Conservation (phyloP, 495 filamentous ascomycete genomes). For the Penicillium arizonense region DNA sequence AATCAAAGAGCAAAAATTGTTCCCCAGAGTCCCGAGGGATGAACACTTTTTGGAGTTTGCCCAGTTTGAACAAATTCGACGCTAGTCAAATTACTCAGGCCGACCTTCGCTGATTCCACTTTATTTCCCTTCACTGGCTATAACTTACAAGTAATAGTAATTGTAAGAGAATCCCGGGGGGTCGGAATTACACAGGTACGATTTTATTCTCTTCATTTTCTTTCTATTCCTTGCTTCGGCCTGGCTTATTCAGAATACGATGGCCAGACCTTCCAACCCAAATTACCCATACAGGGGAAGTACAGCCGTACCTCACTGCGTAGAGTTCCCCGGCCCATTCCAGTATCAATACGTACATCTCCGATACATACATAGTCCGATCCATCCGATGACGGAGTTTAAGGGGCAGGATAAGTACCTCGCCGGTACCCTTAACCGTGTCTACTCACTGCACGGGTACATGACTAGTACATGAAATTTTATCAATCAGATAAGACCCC, state of each 20-base stretch:
- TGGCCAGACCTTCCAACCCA: neutral
- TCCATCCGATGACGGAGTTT: constrained; percentile 32
- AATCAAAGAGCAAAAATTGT: constrained; percentile 1
- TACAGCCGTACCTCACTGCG: neutral
- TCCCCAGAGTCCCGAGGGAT: too few relatives aligned
- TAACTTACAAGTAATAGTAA: too few relatives aligned
- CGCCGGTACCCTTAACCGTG: neutral
- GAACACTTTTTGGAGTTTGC: neutral
- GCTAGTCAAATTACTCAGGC: constrained; percentile 16
- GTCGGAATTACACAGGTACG: neutral
- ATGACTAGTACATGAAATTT: constrained; percentile 3
- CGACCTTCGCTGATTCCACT: constrained; percentile 22
- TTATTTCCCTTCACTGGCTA: too few relatives aligned
- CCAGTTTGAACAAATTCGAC: neutral
- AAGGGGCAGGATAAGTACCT: neutral
- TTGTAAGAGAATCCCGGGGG: neutral
- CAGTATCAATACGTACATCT: neutral
- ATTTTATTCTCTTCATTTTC: too few relatives aligned
- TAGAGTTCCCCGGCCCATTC: too few relatives aligned
- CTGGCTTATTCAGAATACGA: too few relatives aligned
- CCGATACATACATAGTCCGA: neutral
- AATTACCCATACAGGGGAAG: neutral
- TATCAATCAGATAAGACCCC: constrained; percentile 31
- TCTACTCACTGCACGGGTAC: neutral
- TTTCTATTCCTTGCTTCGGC: too few relatives aligned